Base-by-base conservation (phyloP, 169 alveolate genomes). In the Cryptosporidium xiaoi region DNA sequence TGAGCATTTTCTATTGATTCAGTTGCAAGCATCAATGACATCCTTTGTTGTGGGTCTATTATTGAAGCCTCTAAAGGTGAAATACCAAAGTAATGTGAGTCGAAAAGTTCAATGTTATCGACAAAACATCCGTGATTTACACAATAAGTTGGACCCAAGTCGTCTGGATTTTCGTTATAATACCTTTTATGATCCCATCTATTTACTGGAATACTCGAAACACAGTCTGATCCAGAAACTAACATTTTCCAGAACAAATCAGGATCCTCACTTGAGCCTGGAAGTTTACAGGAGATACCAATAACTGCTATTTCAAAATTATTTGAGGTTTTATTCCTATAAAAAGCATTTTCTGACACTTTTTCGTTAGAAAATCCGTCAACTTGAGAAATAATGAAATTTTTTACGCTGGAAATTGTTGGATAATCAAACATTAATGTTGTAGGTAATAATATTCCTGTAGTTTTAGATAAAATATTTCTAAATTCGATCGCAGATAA, bases 401-500 rank as follows among this genome's bases (percentile, higher is more conserved):
- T 60, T 36, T 65, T 64, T 20, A 66, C 36, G 33, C 50, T 84
- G 1, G 58, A 53, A 31, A 91, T 67, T 12, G 92, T 69, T 51
- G 93, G 90, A 53, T 53, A 91, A 33, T 91, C 94, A 36, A 91
- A 82, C 50, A 91, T 83, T 46, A 83, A 33, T 31, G 94, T 68
- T 6, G 92, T 89, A 5, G 94, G 91, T 56, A 91, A 53, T 44
- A 82, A 82, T 46, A 89, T 77, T 31, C 71, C 90, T 16, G 90
- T 87, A 5, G 77, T n/a, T 34, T 83, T 90, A 33, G 83, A 84
- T 55, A 91, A 60, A 6, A 77, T 46, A 27, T 90, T 89, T 31
- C 94, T 67, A 44, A 91, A 87, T 51, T 91, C 94, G 33, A 91
- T 90, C n/a, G 94, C 90, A 13, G 93, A 90, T 31, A 91, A 56